Conservation (phyloP, 805 yeast species). For the Pichia kluyveri region DNA sequence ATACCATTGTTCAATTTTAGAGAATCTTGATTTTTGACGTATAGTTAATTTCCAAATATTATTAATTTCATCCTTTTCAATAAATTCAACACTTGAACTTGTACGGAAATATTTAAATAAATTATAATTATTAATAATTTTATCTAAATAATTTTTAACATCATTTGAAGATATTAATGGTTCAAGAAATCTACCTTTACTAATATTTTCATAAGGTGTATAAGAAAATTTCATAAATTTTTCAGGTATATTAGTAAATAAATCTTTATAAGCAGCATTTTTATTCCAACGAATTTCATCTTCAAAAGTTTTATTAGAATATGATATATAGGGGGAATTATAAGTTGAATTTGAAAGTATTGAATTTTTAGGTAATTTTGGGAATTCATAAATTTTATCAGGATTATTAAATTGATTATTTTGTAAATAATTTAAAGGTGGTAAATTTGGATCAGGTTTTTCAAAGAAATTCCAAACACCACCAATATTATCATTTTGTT, state of each 20-base stretch:
- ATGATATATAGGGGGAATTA: conserved; percentile 24
- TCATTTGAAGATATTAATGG: conserved; percentile 15
- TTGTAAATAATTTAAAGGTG: conserved; percentile 7
- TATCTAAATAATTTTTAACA: conserved; percentile 9
- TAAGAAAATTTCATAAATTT: conserved; percentile 33
- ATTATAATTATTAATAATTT: conserved; percentile 14
- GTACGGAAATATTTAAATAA: conserved; percentile 28
- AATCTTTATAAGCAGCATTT: conserved; percentile 30
- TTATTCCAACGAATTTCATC: conserved; percentile 28
- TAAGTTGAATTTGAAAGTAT: conserved; percentile 22
- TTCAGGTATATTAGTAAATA: conserved; percentile 35
- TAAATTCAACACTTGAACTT: conserved; percentile 32
- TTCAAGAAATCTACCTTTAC: conserved; percentile 4
- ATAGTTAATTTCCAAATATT: conserved; percentile 9
- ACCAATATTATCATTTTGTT: conserved; percentile 30
- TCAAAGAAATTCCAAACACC: conserved; percentile 30
- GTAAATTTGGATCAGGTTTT: conserved; percentile 16
- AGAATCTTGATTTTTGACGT: conserved; percentile 7
- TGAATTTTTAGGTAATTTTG: conserved; percentile 4
- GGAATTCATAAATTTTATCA: conserved; percentile 11
- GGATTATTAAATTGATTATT: conserved; percentile 8
- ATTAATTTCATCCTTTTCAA: conserved; percentile 29
- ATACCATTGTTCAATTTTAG: conserved; percentile 30
- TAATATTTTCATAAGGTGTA: conserved; percentile 7
- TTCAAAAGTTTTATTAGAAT: conserved; percentile 1